Evolutionary conservation across 192 early-diverging fungal species (phyloP), one percentile per base, ranked within the genome.

Genomic region (Rhizophagus clarus): DNA sequence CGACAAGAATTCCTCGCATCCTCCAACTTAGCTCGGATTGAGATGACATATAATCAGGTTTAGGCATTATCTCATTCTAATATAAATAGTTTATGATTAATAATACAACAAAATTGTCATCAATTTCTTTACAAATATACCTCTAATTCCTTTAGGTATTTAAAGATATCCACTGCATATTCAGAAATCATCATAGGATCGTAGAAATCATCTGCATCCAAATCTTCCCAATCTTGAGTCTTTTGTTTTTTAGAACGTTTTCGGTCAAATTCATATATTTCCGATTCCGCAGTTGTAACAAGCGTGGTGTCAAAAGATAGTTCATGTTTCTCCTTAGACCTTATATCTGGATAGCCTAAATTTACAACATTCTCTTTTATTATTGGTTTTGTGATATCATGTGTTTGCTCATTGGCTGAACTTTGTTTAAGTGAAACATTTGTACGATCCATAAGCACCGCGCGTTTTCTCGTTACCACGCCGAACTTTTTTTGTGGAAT

Each of bases 181-280:
- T 98, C 98, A 14, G 97, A 86, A 0, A 97, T 94, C 92, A 98
- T 96, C 85, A 95, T 84, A 0, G 97, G 97, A 86, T 99, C 98
- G 68, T 88, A 82, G 7, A 80, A 72, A 40, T 97, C 93, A 47
- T 93, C 92, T 2, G 91, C 90, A 77, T 97, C 96, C 32, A 97
- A 83, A 78, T 96, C 95, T 17, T 91, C 91, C 91, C 91, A 93
- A 67, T 76, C 80, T 51, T 81, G 82, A 28, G 71, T 63, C 31
- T 80, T 82, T n/a, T 67, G 72, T 79, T 79, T 76, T 42, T 82
- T 81, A 8, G 82, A 24, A 22, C 62, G 73, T 28, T 72, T 47
- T 47, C 22, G 20, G 28, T 72, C 70, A 26, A 26, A n/a, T 72
- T 72, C 42, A 26, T 10, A 72, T 47, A n/a, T 15, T 14, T 42